A percentile compares a stretch with the other conserved stretches of the same genome.
phyloP scores from a whole-genome alignment of 1,139 yeast genomes.

The Meyerozyma elateridarum region DNA sequence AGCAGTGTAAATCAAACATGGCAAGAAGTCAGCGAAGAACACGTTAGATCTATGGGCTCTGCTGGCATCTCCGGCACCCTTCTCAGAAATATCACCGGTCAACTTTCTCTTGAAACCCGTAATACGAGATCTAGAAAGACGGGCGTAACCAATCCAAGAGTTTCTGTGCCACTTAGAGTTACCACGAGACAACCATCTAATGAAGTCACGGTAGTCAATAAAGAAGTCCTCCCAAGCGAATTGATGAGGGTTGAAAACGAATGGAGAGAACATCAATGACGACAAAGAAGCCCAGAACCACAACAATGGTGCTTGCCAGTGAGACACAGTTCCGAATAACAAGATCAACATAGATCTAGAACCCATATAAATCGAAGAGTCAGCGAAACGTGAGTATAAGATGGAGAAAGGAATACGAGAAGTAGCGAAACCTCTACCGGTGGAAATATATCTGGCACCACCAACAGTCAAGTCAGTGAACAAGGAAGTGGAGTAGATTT shows the following conservation, averaged over 20 bases:
- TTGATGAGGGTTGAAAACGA: slow-evolving; percentile 96
- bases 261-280: slow-evolving; percentile 90
- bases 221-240: slow-evolving; percentile 99
- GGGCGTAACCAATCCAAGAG: slow-evolving; percentile 98
- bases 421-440: slow-evolving; percentile 99
- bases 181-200: slow-evolving; percentile 98
- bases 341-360: slow-evolving; percentile 86
- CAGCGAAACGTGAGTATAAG: slow-evolving; percentile 93
- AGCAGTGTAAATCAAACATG: slow-evolving; percentile 83
- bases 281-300: slow-evolving; percentile 98
- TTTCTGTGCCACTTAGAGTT: slow-evolving; percentile 98
- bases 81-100: slow-evolving; percentile 85
- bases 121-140: slow-evolving; percentile 92
- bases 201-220: slow-evolving; percentile 96
- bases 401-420: slow-evolving; percentile 97
- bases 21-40: slow-evolving; percentile 79
- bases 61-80: slow-evolving; percentile 88
- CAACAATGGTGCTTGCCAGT: slow-evolving; percentile 94
- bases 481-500: slow-evolving; percentile 89
- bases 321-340: slow-evolving; percentile 84
- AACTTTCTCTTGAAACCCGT: slow-evolving; percentile 97
- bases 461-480: slow-evolving; percentile 93
- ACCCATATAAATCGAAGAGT: slow-evolving; percentile 95
- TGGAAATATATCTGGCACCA: slow-evolving; percentile 98
- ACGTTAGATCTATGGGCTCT: slow-evolving; percentile 92